These are phyloP conservation scores for Nevesoporus exiguus DNA, from an alignment of 768 basidiomycete species.

Conservation along the genomic window DNA sequence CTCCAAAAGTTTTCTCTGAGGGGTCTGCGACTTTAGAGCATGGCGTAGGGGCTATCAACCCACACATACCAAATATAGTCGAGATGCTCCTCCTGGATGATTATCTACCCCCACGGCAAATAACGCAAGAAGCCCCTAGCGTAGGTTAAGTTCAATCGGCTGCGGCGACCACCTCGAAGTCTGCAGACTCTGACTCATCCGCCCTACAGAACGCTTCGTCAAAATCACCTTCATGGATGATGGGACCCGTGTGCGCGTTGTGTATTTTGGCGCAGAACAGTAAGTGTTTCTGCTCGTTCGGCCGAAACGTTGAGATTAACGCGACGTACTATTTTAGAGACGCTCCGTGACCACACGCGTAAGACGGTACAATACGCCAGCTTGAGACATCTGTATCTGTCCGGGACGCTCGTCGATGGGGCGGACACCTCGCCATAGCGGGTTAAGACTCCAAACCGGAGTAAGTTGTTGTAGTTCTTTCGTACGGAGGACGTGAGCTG, in stretches of 20 bases:
- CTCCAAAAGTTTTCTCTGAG: background rate
- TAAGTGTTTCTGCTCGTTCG: background rate
- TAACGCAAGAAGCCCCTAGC: background rate
- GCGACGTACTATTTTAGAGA: background rate
- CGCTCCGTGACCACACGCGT: slow-evolving; percentile 1
- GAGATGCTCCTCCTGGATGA: background rate
- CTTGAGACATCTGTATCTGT: slow-evolving; percentile 16
- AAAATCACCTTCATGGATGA: slow-evolving; percentile 18
- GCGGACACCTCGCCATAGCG: slow-evolving; percentile 15
- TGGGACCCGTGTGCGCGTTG: slow-evolving; percentile 26
- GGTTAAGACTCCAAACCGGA: slow-evolving; percentile 17
- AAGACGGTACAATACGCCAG: slow-evolving; percentile 8
- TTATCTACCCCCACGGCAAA: background rate
- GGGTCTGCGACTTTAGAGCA: background rate
- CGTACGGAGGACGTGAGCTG: background rate
- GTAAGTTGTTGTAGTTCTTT: slow-evolving; percentile 1
- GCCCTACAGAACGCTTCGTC: background rate
- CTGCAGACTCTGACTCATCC: background rate
- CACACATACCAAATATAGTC: background rate
- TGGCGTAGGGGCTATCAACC: background rate
- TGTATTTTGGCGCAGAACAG: slow-evolving; percentile 17
- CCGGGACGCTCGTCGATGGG: slow-evolving; percentile 13
- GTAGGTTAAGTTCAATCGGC: background rate
- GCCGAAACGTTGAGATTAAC: background rate
- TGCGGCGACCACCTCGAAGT: no score